These are phyloP conservation scores for Hortiboletus campestris DNA, from an alignment of 768 basidiomycete genomes.

Conservation along the genomic window DNA sequence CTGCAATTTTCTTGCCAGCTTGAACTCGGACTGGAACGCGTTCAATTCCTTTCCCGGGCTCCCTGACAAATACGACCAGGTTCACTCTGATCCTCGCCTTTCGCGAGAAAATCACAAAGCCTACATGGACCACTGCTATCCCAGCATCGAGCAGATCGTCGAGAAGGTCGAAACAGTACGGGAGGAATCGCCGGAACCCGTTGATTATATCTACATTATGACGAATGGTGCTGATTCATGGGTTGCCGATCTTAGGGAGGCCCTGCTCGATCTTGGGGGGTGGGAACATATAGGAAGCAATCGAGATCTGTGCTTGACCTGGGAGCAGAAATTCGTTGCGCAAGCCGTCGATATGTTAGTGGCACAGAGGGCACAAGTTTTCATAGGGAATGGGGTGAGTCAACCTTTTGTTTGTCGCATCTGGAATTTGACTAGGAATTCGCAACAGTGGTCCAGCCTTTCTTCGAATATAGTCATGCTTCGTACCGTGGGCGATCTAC, in stretches of 20 bases:
- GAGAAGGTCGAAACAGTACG: constrained; percentile 34
- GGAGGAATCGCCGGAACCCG: constrained; percentile 17
- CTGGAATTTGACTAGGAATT: too few relatives aligned
- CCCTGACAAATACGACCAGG: constrained; percentile 36
- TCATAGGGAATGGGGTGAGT: constrained; percentile 53
- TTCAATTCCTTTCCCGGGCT: constrained; percentile 42
- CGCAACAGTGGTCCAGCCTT: too few relatives aligned
- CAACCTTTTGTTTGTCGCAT: neutral
- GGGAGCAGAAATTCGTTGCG: constrained; percentile 43
- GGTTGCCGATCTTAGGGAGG: constrained; percentile 37
- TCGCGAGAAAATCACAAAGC: constrained; percentile 22
- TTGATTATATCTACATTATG: constrained; percentile 44
- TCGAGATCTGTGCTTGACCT: constrained; percentile 37
- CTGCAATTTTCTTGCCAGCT: constrained; percentile 38
- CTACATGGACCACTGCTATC: constrained; percentile 42
- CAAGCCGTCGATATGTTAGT: constrained; percentile 52
- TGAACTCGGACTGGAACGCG: constrained; percentile 37
- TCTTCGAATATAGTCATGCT: too few relatives aligned
- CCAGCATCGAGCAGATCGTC: constrained; percentile 34
- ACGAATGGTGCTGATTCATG: constrained; percentile 44
- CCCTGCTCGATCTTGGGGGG: constrained; percentile 32
- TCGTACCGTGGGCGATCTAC: too few relatives aligned
- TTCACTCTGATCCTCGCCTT: constrained; percentile 25
- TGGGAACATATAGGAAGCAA: constrained; percentile 42
- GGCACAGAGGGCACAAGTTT: constrained; percentile 43